A percentile compares a stretch with the other conserved stretches of the same genome.
Conservation (phyloP, 208 protist genomes). For the Wallacemonas collosoma region DNA sequence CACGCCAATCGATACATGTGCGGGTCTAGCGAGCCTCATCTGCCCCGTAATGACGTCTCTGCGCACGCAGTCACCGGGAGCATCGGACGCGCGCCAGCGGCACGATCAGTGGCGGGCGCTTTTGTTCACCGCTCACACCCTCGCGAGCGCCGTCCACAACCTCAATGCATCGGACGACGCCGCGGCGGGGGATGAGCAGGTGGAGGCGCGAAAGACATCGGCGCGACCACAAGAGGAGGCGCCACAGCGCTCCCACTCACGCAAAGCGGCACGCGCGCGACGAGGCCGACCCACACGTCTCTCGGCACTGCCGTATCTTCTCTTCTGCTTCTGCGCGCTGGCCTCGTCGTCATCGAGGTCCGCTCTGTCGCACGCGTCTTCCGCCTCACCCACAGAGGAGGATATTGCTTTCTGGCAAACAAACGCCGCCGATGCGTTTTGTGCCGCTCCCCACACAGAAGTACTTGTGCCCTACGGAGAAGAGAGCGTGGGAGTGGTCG, state of each 20-base stretch:
- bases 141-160: neutral
- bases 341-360: neutral
- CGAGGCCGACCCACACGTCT: neutral
- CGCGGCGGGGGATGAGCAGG: too few species aligned
- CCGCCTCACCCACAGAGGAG: neutral
- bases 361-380: neutral
- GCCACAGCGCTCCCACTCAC: too few species aligned
- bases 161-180: neutral
- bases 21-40: neutral
- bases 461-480: too few species aligned
- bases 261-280: too few species aligned
- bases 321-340: neutral
- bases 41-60: neutral
- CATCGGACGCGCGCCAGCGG: neutral
- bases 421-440: slow-evolving; percentile 33
- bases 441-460: slow-evolving; percentile 12
- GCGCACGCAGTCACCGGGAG: neutral
- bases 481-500: too few species aligned
- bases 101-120: neutral
- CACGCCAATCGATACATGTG: neutral
- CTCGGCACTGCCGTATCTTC: neutral
- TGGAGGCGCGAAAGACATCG: too few species aligned
- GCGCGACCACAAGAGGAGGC: too few species aligned
- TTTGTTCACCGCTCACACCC: neutral
- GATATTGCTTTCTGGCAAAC: slow-evolving; percentile 23